Conservation (phyloP, 2,329 filamentous ascomycete species). For the Clarireedia monteithiana region DNA sequence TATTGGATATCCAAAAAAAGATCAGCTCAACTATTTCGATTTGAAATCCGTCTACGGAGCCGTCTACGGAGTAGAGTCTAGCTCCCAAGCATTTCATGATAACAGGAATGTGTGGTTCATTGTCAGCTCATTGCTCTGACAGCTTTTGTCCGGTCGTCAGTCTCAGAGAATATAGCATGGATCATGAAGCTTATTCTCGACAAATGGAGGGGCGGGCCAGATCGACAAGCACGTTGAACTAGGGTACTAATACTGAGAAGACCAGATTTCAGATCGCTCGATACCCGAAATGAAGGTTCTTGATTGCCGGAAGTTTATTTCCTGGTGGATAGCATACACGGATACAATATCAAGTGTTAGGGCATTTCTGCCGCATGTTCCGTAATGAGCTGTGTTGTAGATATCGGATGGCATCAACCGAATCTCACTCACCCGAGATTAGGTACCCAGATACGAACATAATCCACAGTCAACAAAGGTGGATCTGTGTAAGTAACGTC, state of each 20-base stretch:
- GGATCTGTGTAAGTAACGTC: constrained; percentile 9
- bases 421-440: constrained; percentile 10
- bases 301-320: neutral
- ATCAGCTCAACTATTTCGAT: constrained; percentile 5
- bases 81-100: constrained; percentile 6
- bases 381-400: neutral
- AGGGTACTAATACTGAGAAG: neutral
- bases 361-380: neutral
- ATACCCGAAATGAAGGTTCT: constrained; percentile 4
- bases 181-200: constrained; percentile 6
- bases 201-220: constrained; percentile 2
- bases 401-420: constrained; percentile 2
- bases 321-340: constrained; percentile 2
- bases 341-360: constrained; percentile 8
- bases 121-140: constrained; percentile 6
- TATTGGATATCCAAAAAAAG: neutral
- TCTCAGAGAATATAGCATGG: constrained; percentile 7
- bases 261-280: constrained; percentile 2
- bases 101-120: constrained; percentile 3
- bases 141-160: constrained; percentile 10
- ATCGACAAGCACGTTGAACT: neutral
- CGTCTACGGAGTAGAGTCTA: constrained; percentile 8
- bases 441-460: constrained; percentile 8
- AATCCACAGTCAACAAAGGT: neutral
- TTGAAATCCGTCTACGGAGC: constrained; percentile 10